Conservation (phyloP, 805 yeast genomes). For the Zygotorulaspora chibaensis region DNA sequence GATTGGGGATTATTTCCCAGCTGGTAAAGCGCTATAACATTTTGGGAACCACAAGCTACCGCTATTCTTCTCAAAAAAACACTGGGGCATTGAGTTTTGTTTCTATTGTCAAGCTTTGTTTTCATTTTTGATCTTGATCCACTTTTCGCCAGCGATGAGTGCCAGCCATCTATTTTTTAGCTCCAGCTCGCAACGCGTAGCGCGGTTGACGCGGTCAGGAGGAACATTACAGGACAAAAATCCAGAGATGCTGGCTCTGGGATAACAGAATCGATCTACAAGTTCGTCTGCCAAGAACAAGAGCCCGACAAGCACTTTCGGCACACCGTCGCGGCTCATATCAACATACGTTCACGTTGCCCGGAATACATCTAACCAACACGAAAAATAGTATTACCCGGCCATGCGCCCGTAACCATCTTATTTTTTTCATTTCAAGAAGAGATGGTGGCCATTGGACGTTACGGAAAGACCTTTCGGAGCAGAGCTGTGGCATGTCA, state of each 20-base stretch:
- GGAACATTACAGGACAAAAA: background rate
- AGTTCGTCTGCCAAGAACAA: background rate
- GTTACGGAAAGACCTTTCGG: too few relatives aligned
- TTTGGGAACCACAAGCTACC: background rate
- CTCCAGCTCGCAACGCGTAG: background rate
- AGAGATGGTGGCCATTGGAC: too few relatives aligned
- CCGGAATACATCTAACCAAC: too few relatives aligned
- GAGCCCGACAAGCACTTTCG: too few relatives aligned
- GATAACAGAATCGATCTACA: background rate
- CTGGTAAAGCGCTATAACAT: background rate
- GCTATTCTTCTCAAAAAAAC: too few relatives aligned
- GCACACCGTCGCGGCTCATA: too few relatives aligned
- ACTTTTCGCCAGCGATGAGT: background rate
- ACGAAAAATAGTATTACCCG: constrained; percentile 1
- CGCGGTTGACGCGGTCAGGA: background rate
- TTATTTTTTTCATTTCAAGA: background rate
- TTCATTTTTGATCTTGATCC: background rate
- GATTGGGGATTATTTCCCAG: background rate
- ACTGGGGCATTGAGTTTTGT: too few relatives aligned
- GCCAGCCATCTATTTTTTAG: background rate
- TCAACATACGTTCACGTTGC: too few relatives aligned
- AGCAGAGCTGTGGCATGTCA: background rate
- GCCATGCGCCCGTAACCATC: background rate
- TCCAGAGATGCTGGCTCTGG: background rate
- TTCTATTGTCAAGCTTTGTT: background rate